Conservation (phyloP, 2,329 filamentous ascomycete genomes). For the Penicillium sp. region DNA sequence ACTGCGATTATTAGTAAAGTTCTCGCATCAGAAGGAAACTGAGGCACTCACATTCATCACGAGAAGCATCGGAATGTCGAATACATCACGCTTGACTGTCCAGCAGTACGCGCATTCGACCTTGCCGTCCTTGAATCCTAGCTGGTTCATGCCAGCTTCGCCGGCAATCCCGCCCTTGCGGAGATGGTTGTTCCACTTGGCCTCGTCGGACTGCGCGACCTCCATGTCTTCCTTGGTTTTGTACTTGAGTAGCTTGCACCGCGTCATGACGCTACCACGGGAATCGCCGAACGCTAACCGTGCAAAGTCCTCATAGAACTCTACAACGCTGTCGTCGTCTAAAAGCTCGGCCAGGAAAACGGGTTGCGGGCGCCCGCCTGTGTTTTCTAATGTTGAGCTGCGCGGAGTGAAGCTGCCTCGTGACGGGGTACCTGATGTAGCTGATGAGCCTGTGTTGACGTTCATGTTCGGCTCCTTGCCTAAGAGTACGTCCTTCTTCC, state of each 20-base stretch:
- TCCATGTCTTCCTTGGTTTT: slow-evolving; percentile 62
- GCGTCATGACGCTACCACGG: slow-evolving; percentile 74
- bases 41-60: slow-evolving; percentile 82
- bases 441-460: slow-evolving; percentile 64
- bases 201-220: slow-evolving; percentile 41
- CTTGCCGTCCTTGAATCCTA: slow-evolving; percentile 78
- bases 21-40: background rate
- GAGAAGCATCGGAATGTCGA: slow-evolving; percentile 98
- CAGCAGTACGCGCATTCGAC: slow-evolving; percentile 95
- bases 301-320: slow-evolving; percentile 95
- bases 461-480: slow-evolving; percentile 86
- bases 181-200: slow-evolving; percentile 43
- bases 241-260: slow-evolving; percentile 86
- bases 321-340: slow-evolving; percentile 86
- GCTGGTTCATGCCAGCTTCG: slow-evolving; percentile 67
- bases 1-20: slow-evolving; percentile 29
- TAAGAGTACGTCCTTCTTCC: slow-evolving; percentile 83
- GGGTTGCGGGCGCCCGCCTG: slow-evolving; percentile 58
- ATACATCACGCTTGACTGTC: slow-evolving; percentile 94
- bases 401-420: slow-evolving; percentile 49
- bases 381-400: slow-evolving; percentile 33
- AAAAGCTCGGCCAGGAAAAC: slow-evolving; percentile 90
- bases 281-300: slow-evolving; percentile 89
- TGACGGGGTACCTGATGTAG: slow-evolving; percentile 40
- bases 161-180: slow-evolving; percentile 46